Conservation (phyloP, 176 grass and related monocot genomes). For the Bromus sterilis region DNA sequence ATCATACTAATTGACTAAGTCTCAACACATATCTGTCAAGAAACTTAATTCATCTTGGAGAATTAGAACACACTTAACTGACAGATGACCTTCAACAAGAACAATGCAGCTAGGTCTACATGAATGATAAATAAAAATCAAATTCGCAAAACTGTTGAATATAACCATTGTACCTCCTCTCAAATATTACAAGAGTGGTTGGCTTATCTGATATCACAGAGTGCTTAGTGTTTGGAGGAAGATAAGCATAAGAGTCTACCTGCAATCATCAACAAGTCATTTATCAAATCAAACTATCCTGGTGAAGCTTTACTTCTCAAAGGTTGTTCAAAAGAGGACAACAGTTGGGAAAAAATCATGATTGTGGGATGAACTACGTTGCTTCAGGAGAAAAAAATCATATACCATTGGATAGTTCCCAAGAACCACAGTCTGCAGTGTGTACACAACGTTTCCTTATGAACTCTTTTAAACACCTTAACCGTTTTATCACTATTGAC, state of each 20-base stretch:
- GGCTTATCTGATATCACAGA: constrained; percentile 42
- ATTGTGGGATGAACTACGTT: neutral
- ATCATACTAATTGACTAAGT: neutral
- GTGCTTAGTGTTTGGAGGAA: constrained; percentile 75
- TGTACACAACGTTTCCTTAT: neutral
- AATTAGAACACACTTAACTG: neutral
- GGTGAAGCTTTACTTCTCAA: neutral
- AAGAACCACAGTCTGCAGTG: neutral
- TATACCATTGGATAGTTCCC: neutral
- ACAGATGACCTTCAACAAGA: neutral
- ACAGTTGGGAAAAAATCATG: neutral
- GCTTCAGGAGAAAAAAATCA: neutral
- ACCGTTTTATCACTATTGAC: neutral
- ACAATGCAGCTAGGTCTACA: neutral
- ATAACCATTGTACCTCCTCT: constrained; percentile 51
- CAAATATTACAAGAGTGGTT: constrained; percentile 70
- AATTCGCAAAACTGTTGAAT: constrained; percentile 14
- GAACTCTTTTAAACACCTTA: neutral
- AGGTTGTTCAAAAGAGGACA: neutral
- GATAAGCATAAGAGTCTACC: constrained; percentile 96
- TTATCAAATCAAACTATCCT: constrained; percentile 3
- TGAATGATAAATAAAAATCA: constrained; percentile 1
- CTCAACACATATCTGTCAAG: neutral
- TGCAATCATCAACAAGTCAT: constrained; percentile 20
- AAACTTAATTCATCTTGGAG: neutral